phyloP scores from a whole-genome alignment of 2,329 filamentous ascomycete genomes.

The Aureobasidium sp. region DNA sequence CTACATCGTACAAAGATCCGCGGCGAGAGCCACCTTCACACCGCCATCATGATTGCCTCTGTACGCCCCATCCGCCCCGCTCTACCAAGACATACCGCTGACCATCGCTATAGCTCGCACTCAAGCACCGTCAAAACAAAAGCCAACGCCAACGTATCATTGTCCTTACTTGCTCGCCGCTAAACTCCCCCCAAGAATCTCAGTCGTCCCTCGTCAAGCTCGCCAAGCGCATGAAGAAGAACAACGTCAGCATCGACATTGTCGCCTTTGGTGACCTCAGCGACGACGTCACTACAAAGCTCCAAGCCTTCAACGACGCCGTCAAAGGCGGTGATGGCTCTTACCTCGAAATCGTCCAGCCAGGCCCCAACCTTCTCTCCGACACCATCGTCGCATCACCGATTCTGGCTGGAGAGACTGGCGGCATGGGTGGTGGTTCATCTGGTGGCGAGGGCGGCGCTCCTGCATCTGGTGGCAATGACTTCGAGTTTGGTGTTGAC shows the following conservation, averaged over 20 bases:
- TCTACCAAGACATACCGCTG: not conserved
- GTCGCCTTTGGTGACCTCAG: constrained; percentile 91
- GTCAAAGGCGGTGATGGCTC: constrained; percentile 90
- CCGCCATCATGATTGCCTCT: constrained; percentile 88
- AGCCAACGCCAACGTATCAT: constrained; percentile 94
- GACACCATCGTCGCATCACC: constrained; percentile 85
- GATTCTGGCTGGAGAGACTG: constrained; percentile 78
- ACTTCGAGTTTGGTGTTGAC: constrained; percentile 85
- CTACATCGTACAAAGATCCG: constrained; percentile 91
- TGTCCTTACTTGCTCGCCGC: constrained; percentile 90
- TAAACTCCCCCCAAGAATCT: constrained; percentile 78
- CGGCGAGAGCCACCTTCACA: constrained; percentile 80
- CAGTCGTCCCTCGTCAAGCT: constrained; percentile 83
- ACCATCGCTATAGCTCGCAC: constrained; percentile 61
- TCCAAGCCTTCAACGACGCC: constrained; percentile 86
- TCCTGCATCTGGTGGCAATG: constrained; percentile 52
- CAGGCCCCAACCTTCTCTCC: constrained; percentile 83
- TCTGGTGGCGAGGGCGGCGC: constrained; percentile 37
- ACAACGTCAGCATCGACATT: constrained; percentile 87
- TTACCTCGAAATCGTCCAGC: constrained; percentile 82
- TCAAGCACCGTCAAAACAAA: constrained; percentile 98
- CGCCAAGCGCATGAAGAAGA: constrained; percentile 99
- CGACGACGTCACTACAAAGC: constrained; percentile 80
- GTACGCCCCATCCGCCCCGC: constrained; percentile 48
- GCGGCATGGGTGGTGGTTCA: constrained; percentile 48